Percentiles rank a stretch among this genome's conserved stretches.
Conservation (phyloP, 164 flowering plant genomes). For the Paratinospora sagittata region DNA sequence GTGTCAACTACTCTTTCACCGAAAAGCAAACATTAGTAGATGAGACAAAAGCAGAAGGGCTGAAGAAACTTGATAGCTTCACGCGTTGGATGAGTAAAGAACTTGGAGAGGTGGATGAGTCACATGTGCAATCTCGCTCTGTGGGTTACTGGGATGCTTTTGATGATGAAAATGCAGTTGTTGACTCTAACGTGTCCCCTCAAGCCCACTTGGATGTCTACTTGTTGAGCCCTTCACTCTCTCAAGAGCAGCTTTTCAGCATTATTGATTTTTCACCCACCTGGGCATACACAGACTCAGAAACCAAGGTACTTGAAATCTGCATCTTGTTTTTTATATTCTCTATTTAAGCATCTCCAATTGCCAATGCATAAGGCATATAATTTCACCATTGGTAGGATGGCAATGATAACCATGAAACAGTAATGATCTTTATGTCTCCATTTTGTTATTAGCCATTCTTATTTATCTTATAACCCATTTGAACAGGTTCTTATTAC, state of each 20-base stretch:
- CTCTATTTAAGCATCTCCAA: not conserved
- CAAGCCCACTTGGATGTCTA: slow-evolving; percentile 40
- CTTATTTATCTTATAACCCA: slow-evolving; percentile 11
- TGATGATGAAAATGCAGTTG: slow-evolving; percentile 47
- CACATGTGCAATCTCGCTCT: slow-evolving; percentile 45
- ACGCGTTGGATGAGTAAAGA: slow-evolving; percentile 68
- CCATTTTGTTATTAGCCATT: slow-evolving; percentile 5
- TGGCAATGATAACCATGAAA: not conserved
- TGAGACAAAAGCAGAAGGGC: slow-evolving; percentile 24
- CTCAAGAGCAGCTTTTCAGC: slow-evolving; percentile 86
- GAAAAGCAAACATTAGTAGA: slow-evolving; percentile 33
- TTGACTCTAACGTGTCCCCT: slow-evolving; percentile 39
- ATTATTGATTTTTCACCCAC: slow-evolving; percentile 85
- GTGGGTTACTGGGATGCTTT: slow-evolving; percentile 50
- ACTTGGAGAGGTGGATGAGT: slow-evolving; percentile 54
- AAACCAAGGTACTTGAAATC: slow-evolving; percentile 51
- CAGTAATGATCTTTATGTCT: too few relatives aligned
- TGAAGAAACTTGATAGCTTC: slow-evolving; percentile 69
- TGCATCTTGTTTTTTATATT: not conserved
- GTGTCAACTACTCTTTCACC: slow-evolving; percentile 21
- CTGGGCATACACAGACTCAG: slow-evolving; percentile 64
- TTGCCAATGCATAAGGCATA: not conserved
- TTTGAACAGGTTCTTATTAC: slow-evolving; percentile 58
- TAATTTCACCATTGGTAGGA: not conserved
- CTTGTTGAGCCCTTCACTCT: slow-evolving; percentile 60